Evolutionary conservation across 805 yeast genomes (phyloP).

Genomic region (Candida ortonii): DNA sequence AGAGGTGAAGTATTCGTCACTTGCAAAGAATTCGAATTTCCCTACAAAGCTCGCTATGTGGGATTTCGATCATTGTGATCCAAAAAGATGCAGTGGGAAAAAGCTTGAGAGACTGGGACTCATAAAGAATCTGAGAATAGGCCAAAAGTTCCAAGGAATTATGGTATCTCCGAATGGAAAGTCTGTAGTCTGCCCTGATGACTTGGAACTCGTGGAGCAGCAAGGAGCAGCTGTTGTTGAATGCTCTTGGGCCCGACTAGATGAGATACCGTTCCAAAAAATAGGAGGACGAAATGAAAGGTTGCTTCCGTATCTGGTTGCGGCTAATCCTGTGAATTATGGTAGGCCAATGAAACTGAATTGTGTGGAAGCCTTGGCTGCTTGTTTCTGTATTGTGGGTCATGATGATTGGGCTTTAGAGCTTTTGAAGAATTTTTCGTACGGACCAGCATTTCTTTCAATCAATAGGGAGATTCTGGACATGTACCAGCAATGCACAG

Average conservation of each 20-base stretch:
- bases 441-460: constrained; percentile 88
- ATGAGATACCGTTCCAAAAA: constrained; percentile 89
- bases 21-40: constrained; percentile 37
- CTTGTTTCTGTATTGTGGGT: constrained; percentile 93
- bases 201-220: constrained; percentile 68
- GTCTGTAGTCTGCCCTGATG: constrained; percentile 86
- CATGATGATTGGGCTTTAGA: constrained; percentile 83
- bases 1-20: constrained; percentile 26
- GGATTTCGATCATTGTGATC: constrained; percentile 99
- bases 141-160: constrained; percentile 88
- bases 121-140: constrained; percentile 76
- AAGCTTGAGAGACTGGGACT: constrained; percentile 85
- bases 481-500: constrained; percentile 75
- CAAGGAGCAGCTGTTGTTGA: constrained; percentile 97
- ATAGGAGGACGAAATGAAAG: constrained; percentile 91
- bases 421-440: constrained; percentile 75
- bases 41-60: constrained; percentile 95
- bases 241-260: constrained; percentile 98
- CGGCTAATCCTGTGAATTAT: constrained; percentile 95
- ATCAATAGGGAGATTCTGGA: constrained; percentile 77
- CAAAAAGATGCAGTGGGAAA: constrained; percentile 95
- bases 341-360: constrained; percentile 95
- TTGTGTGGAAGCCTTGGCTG: constrained; percentile 97
- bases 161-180: constrained; percentile 93
- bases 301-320: constrained; percentile 85